These are phyloP conservation scores for Pseudogymnoascus pannorum DNA, from an alignment of 2,329 filamentous ascomycete genomes.

Conservation along the genomic window DNA sequence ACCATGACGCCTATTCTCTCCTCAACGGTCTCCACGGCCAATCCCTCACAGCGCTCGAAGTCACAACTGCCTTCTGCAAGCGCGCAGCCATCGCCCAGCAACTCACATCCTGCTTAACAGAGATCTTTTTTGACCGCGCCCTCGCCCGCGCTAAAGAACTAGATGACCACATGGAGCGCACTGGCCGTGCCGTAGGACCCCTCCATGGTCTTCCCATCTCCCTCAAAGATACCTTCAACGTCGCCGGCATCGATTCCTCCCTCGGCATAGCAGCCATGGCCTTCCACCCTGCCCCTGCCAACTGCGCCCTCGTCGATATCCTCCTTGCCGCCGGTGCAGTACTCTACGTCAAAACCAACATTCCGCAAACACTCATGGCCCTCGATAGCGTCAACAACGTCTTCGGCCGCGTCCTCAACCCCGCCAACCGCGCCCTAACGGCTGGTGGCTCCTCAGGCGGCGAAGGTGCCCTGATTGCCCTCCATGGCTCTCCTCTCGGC, in stretches of 20 bases:
- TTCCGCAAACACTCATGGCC: constrained; percentile 50
- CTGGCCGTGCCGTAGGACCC: constrained; percentile 43
- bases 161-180: constrained; percentile 36
- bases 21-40: constrained; percentile 17
- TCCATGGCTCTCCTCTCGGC: constrained; percentile 46
- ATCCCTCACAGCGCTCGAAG: constrained; percentile 27
- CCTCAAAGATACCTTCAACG: constrained; percentile 55
- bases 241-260: constrained; percentile 44
- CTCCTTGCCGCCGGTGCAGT: constrained; percentile 55
- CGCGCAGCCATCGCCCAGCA: constrained; percentile 43
- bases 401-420: constrained; percentile 56
- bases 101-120: constrained; percentile 37
- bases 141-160: constrained; percentile 37
- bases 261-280: constrained; percentile 51
- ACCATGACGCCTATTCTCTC: constrained; percentile 25
- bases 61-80: constrained; percentile 43
- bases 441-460: constrained; percentile 59
- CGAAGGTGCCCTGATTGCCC: constrained; percentile 51
- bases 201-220: constrained; percentile 54
- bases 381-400: constrained; percentile 55
- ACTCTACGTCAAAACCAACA: constrained; percentile 63
- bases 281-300: constrained; percentile 42
- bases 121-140: constrained; percentile 44
- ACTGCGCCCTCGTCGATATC: constrained; percentile 51
- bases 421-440: constrained; percentile 49